Evolutionary conservation across 2,329 filamentous ascomycete species (phyloP).

Genomic region (Diaporthe eres): DNA sequence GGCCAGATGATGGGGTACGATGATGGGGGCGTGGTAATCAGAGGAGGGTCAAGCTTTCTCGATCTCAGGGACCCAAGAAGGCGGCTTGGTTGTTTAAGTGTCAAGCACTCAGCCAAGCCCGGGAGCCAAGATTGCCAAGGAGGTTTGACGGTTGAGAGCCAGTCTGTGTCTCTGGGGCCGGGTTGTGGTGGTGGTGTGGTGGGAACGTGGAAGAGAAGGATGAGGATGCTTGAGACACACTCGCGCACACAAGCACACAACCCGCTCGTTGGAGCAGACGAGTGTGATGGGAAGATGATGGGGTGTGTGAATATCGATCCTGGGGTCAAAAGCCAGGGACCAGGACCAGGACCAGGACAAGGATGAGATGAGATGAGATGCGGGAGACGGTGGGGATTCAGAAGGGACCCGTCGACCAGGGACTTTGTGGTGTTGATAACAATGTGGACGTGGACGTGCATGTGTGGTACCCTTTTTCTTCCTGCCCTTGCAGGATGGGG

Average conservation of each 20-base stretch:
- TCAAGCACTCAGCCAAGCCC: conserved; percentile 26
- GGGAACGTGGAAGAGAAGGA: conserved; percentile 8
- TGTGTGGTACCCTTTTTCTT: conserved; percentile 28
- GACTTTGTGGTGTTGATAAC: neutral
- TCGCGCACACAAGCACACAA: neutral
- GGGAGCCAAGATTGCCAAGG: conserved; percentile 29
- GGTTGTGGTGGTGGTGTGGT: neutral
- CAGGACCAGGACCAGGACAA: neutral
- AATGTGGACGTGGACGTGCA: neutral
- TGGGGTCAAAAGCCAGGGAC: neutral
- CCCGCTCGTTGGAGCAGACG: conserved; percentile 1
- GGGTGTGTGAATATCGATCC: conserved; percentile 9
- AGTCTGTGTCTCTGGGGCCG: neutral
- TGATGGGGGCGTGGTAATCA: neutral
- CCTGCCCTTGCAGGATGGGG: conserved; percentile 2
- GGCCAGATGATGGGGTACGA: conserved; percentile 1
- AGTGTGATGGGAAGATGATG: neutral
- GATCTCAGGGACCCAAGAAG: conserved; percentile 19
- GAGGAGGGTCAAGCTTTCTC: conserved; percentile 14
- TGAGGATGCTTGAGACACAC: conserved; percentile 27
- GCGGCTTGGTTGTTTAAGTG: conserved; percentile 29
- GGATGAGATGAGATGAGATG: neutral
- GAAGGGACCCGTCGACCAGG: neutral
- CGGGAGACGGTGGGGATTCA: neutral
- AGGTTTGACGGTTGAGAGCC: conserved; percentile 2